Percentiles rank a stretch among this genome's conserved stretches.
Conservation (phyloP, 805 yeast species). For the Saccharomyces jurei region DNA sequence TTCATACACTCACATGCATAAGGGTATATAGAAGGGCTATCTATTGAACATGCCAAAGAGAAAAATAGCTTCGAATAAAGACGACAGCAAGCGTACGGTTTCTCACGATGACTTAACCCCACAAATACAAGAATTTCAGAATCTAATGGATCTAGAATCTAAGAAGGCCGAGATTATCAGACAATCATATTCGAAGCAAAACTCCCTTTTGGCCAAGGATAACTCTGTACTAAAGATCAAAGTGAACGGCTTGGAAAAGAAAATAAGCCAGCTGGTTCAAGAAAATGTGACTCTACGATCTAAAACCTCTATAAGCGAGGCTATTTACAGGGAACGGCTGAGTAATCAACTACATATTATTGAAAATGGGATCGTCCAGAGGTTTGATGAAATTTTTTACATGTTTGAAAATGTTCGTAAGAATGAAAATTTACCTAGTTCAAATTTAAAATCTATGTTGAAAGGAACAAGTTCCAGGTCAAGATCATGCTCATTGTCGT, state of each 20-base stretch:
- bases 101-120: constrained; percentile 2
- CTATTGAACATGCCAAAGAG: not conserved
- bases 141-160: constrained; percentile 21
- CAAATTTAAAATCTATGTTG: not conserved
- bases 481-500: not conserved
- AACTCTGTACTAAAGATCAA: constrained; percentile 46
- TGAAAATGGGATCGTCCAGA: constrained; percentile 35
- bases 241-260: constrained; percentile 45
- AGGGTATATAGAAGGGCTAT: not conserved
- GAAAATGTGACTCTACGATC: constrained; percentile 42
- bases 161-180: constrained; percentile 15
- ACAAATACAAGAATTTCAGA: constrained; percentile 26
- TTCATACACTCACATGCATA: not conserved
- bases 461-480: not conserved
- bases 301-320: constrained; percentile 25
- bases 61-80: not conserved
- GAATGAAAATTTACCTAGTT: constrained; percentile 33
- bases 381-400: constrained; percentile 40
- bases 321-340: constrained; percentile 29
- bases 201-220: constrained; percentile 51
- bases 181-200: constrained; percentile 31
- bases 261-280: constrained; percentile 40
- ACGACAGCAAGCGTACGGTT: not conserved
- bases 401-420: constrained; percentile 36
- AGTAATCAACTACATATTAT: constrained; percentile 33